Conservation (phyloP, 2,329 filamentous ascomycete species). For the Stagonosporopsis chrysanthemi region DNA sequence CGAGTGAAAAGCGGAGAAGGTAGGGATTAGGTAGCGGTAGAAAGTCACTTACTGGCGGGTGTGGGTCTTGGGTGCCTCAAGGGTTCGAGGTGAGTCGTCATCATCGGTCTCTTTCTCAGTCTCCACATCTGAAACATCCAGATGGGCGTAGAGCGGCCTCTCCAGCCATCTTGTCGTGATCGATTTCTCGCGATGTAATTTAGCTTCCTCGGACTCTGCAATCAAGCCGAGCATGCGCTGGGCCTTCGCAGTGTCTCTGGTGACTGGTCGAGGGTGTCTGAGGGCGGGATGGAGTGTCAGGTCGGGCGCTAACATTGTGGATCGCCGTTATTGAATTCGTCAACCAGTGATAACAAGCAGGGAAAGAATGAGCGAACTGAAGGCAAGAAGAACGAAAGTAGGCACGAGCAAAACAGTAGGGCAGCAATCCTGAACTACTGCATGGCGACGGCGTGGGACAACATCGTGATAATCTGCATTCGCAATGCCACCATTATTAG, state of each 20-base stretch:
- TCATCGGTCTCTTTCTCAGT: slow-evolving; percentile 20
- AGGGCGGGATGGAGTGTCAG: slow-evolving; percentile 30
- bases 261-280: slow-evolving; percentile 36
- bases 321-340: slow-evolving; percentile 4
- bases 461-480: slow-evolving; percentile 33
- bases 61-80: slow-evolving; percentile 20
- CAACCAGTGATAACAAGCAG: slow-evolving; percentile 2
- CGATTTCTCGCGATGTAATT: slow-evolving; percentile 33
- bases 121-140: slow-evolving; percentile 27
- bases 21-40: slow-evolving; percentile 13
- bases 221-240: slow-evolving; percentile 37
- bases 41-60: slow-evolving; percentile 18
- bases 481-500: slow-evolving; percentile 20
- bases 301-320: slow-evolving; percentile 34
- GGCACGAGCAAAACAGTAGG: slow-evolving; percentile 29
- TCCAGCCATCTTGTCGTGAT: slow-evolving; percentile 40
- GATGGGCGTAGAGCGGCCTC: slow-evolving; percentile 34
- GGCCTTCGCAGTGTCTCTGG: slow-evolving; percentile 37
- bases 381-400: slow-evolving; percentile 16
- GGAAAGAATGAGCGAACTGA: slow-evolving; percentile 7
- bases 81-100: slow-evolving; percentile 20
- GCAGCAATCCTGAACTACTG: slow-evolving; percentile 24
- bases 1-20: slow-evolving; percentile 21
- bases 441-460: slow-evolving; percentile 33
- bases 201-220: slow-evolving; percentile 32